These are phyloP conservation scores for Olyra latifolia DNA, from an alignment of 176 grass and related monocot genomes.

Conservation along the genomic window DNA sequence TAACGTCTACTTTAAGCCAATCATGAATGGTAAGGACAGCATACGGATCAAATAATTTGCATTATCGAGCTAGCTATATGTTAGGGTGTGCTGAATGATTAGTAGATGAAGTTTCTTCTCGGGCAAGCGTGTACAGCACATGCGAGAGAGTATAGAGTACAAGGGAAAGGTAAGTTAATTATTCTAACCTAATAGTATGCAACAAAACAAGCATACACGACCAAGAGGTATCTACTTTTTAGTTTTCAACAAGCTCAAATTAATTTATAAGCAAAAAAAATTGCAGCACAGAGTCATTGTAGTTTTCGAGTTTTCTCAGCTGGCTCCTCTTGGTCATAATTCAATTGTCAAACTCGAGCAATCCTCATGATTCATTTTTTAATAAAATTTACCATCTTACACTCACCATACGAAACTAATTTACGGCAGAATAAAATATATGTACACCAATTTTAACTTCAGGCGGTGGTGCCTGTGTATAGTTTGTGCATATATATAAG, in stretches of 20 bases:
- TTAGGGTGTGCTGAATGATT: constrained; percentile 33
- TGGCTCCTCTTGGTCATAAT: background rate
- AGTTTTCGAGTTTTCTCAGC: background rate
- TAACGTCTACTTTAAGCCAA: constrained; percentile 44
- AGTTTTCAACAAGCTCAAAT: background rate
- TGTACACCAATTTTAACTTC: background rate
- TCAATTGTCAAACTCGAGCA: background rate
- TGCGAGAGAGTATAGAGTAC: constrained; percentile 19
- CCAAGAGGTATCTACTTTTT: background rate
- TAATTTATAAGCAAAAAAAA: background rate
- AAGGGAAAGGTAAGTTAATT: background rate
- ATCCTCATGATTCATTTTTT: background rate
- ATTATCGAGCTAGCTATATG: constrained; percentile 32
- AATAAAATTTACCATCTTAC: background rate
- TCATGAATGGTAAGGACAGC: constrained; percentile 24
- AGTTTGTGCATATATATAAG: background rate
- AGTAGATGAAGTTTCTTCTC: constrained; percentile 54
- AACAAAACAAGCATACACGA: background rate
- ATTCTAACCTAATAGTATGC: background rate
- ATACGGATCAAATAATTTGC: constrained; percentile 20
- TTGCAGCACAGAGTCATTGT: background rate
- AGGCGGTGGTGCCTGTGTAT: background rate
- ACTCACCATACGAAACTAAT: background rate
- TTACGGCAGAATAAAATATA: background rate
- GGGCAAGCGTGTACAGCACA: constrained; percentile 34